Evolutionary conservation across 495 filamentous ascomycete genomes (phyloP), one percentile per base, ranked within the genome.

Genomic region (Lasiosphaeris hirsuta): DNA sequence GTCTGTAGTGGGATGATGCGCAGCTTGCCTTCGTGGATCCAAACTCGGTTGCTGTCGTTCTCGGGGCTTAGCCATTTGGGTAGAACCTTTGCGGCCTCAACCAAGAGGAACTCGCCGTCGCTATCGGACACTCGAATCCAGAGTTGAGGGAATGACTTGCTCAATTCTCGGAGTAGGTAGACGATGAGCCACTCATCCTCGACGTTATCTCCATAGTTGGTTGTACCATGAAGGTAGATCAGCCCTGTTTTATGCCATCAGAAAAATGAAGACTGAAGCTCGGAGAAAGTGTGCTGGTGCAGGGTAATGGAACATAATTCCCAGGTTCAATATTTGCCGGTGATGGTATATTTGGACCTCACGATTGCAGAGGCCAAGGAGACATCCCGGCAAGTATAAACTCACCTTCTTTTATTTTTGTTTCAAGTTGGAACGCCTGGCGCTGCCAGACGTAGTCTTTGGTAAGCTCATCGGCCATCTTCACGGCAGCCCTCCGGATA

Each of bases 141-240:
- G 7, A 92, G 74, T 54, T 89, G 81, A 51, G 81, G 77, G 60
- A 88, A 90, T 53, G 82, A 71, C 62, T 78, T 87, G 65, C 85
- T 92, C 56, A 97, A 72, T 64, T 91, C 87, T 37, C 88, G 84
- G n/a, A 98, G 80, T 10, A 97, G 70, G 70, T 92, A 96, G 23
- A 97, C 91, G 51, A 97, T 85, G 2, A 97, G 81, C 94, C 94
- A 98, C 75, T 97, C 95, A 66, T 98, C 94, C 64, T 96, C 94
- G 7, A 97, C 85, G 3, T 90, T 91, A 71, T 98, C 94, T 7
- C 92, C 92, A 60, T 88, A 97, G 64, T 91, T 87, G 6, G 90
- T 94, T 43, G 77, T 74, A 9, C 92, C 92, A 48, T 81, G 78
- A 14, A 96, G 76, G 72, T 75, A 80, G 23, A 75, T 63, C 18